Percentiles rank a stretch among this genome's conserved stretches.
phyloP scores from a whole-genome alignment of 2,329 filamentous ascomycete genomes.

The Sporothrix phasma region DNA sequence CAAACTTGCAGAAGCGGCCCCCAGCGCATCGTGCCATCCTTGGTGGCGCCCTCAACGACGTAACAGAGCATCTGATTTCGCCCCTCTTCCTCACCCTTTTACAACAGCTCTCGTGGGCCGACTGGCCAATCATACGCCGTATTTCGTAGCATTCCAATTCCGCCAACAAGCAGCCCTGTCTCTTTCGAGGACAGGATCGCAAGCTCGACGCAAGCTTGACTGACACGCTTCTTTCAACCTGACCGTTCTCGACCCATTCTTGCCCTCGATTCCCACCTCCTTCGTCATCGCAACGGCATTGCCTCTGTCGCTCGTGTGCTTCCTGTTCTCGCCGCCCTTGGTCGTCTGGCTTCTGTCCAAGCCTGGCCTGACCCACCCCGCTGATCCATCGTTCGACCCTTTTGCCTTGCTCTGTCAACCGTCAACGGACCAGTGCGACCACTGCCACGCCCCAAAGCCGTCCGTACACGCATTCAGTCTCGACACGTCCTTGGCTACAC shows the following conservation, averaged over 20 bases:
- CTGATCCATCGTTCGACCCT: conserved; percentile 10
- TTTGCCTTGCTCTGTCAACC: neutral
- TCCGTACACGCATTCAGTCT: neutral
- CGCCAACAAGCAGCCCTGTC: neutral
- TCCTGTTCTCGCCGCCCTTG: neutral
- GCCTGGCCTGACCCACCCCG: conserved; percentile 7
- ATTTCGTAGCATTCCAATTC: neutral
- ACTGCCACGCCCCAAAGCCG: neutral
- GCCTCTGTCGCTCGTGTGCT: neutral
- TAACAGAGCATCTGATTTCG: neutral
- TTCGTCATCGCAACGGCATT: neutral
- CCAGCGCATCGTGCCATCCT: neutral
- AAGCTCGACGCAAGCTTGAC: neutral
- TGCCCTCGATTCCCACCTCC: neutral
- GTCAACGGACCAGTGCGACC: neutral
- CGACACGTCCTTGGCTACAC: neutral
- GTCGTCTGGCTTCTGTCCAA: neutral
- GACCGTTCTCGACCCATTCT: neutral
- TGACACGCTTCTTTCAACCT: neutral
- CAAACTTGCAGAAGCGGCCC: neutral
- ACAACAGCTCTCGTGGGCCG: neutral
- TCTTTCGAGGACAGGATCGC: neutral
- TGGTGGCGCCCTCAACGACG: neutral
- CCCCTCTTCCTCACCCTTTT: neutral
- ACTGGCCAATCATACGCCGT: conserved; percentile 3